Base-by-base conservation (phyloP, 2,329 filamentous ascomycete genomes). In the Phialocephala sp. region DNA sequence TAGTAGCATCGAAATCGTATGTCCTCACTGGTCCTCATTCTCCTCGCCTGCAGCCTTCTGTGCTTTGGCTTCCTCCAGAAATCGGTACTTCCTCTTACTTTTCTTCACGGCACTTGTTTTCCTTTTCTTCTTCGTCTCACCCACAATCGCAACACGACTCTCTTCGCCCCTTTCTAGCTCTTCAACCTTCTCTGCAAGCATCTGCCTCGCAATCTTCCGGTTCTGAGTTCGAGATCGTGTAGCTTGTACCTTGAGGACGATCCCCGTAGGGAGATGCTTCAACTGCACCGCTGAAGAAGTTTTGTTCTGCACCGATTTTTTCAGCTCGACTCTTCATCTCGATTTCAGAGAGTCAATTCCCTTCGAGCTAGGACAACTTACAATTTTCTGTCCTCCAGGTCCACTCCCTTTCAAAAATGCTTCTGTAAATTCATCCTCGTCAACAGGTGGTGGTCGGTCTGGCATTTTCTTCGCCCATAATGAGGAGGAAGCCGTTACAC, bases 361-460 rank as follows among this genome's bases (percentile, higher is more conserved):
- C 27, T 32, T 32, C 27, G 27, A 56, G 18, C 59, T 24, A 64
- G 41, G 56, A 58, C 35, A 4, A 77, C 81, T 62, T 79, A 93
- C 90, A 80, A 98, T 98, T 78, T 97, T 97, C 77, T 99, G 95
- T 0, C 95, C 95, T 27, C 95, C 95, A 0, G 95, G 94, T 1
- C 95, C 95, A 72, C 88, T 91, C 73, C 95, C 95, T 77, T 95
- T 97, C 67, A 99, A 84, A 79, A 96, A 98, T 50, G 85, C 85
- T 75, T 97, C 92, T 64, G 90, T 88, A 71, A 98, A 88, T 60
- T 97, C 93, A 20, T 84, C 81, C 71, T 97, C 93, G 14, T 89
- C 84, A 22, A 95, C 87, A 14, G 88, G 84, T 67, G 83, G 86
- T 15, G 91, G 89, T 4, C 93, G 88, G 6, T 93, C 89, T 1